Conservation (phyloP, 345 rosid genomes). For the Lagerstroemia speciosa region DNA sequence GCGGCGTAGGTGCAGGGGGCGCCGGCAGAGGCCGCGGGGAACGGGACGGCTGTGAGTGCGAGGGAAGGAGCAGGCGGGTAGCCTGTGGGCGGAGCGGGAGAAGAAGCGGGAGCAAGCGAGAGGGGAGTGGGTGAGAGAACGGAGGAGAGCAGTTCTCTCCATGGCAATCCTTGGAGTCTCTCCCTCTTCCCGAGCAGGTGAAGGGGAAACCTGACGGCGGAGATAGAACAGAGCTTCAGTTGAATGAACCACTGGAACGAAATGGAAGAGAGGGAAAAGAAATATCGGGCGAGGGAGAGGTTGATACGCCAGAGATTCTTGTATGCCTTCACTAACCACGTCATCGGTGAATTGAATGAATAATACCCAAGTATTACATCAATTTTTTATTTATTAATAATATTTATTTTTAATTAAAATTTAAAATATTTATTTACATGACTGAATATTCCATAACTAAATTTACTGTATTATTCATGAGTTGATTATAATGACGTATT, state of each 20-base stretch:
- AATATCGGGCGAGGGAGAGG: neutral
- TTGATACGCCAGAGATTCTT: neutral
- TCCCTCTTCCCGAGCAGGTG: neutral
- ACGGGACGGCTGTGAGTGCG: conserved; percentile 27
- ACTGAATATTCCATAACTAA: too few relatives aligned
- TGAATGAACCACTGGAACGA: neutral
- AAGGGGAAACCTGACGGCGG: neutral
- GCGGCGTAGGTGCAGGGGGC: conserved; percentile 34
- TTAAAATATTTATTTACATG: too few relatives aligned
- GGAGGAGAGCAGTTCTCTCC: conserved; percentile 50
- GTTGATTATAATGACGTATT: too few relatives aligned
- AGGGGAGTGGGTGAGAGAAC: conserved; percentile 22
- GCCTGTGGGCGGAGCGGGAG: conserved; percentile 34
- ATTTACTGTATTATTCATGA: too few relatives aligned
- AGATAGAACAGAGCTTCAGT: neutral
- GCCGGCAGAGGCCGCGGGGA: conserved; percentile 21
- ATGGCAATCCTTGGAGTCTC: conserved; percentile 5
- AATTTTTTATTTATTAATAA: too few relatives aligned
- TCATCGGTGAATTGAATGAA: too few relatives aligned
- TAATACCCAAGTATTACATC: too few relatives aligned
- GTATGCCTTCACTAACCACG: too few relatives aligned
- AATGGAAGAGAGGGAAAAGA: neutral
- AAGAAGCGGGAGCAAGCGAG: conserved; percentile 32
- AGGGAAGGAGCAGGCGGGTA: conserved; percentile 14
- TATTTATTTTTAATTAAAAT: too few relatives aligned